A percentile compares a stretch with the other conserved stretches of the same genome.
Evolutionary conservation across 2,329 filamentous ascomycete species (phyloP).

Genomic region (Trichoderma sp.): DNA sequence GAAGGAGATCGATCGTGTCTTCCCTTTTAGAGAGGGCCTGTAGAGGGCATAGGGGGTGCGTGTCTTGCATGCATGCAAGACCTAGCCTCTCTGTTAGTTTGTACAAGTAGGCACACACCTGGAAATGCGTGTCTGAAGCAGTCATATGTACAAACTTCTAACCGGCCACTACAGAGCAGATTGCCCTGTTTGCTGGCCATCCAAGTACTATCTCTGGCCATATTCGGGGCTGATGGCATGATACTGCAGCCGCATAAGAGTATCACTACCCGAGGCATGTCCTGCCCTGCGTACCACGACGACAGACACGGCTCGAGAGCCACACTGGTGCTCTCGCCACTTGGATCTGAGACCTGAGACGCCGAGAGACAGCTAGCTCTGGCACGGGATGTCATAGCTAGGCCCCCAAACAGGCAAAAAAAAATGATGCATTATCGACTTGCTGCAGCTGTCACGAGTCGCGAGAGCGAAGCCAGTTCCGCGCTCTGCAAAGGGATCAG

Average conservation of each 20-base stretch:
- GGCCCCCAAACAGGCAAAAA: not conserved
- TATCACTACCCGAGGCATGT: not conserved
- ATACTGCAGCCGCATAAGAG: not conserved
- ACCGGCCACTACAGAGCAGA: not conserved
- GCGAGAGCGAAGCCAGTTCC: not conserved
- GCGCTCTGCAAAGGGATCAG: constrained; percentile 3
- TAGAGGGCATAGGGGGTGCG: constrained; percentile 1
- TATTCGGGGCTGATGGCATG: not conserved
- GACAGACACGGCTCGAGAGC: constrained; percentile 1
- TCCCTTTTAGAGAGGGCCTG: not conserved
- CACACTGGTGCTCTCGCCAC: constrained; percentile 13
- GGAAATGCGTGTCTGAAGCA: constrained; percentile 4
- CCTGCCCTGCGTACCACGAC: not conserved
- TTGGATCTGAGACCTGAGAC: constrained; percentile 2
- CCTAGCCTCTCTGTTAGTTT: constrained; percentile 3
- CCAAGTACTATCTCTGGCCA: not conserved
- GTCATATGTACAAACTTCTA: not conserved
- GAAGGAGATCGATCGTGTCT: constrained; percentile 8
- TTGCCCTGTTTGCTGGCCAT: not conserved
- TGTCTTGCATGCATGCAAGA: constrained; percentile 14
- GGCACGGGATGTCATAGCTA: not conserved
- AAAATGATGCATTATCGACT: not conserved
- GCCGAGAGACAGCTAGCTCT: not conserved
- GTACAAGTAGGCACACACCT: not conserved
- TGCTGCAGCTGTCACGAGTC: not conserved